Percentiles rank a stretch among this genome's conserved stretches.
phyloP scores from a whole-genome alignment of 768 basidiomycete species.

The Trametes coccinea region DNA sequence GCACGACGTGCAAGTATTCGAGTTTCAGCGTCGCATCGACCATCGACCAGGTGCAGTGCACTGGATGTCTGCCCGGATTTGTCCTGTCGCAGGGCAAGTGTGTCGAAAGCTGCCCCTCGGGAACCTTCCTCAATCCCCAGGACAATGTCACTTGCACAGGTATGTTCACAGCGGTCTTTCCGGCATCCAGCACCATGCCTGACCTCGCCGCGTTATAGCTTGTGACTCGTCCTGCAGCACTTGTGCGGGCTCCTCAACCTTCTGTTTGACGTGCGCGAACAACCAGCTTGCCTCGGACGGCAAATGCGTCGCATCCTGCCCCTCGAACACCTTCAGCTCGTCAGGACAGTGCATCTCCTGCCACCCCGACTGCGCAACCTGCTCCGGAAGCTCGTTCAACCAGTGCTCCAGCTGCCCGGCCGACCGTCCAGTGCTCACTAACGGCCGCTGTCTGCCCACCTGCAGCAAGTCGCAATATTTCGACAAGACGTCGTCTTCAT shows the following conservation, averaged over 20 bases:
- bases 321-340: slow-evolving; percentile 67
- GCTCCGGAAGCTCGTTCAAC: slow-evolving; percentile 74
- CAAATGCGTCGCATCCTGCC: slow-evolving; percentile 75
- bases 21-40: slow-evolving; percentile 72
- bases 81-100: slow-evolving; percentile 73
- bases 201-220: slow-evolving; percentile 37
- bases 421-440: slow-evolving; percentile 67
- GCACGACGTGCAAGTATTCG: slow-evolving; percentile 74
- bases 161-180: slow-evolving; percentile 30
- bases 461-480: slow-evolving; percentile 75
- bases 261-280: slow-evolving; percentile 73
- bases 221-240: slow-evolving; percentile 75
- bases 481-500: slow-evolving; percentile 61
- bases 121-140: slow-evolving; percentile 67
- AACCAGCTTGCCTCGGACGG: slow-evolving; percentile 69
- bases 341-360: slow-evolving; percentile 70
- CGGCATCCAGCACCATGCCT: neutral
- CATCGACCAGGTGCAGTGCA: slow-evolving; percentile 66
- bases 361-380: slow-evolving; percentile 85
- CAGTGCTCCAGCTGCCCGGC: slow-evolving; percentile 76
- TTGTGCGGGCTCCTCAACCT: slow-evolving; percentile 64
- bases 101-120: slow-evolving; percentile 67
- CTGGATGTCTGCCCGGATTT: slow-evolving; percentile 75
- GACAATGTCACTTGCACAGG: slow-evolving; percentile 76
- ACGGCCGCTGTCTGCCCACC: slow-evolving; percentile 76